Base-by-base conservation (phyloP, 306 rosid species). In the Quercus dentata region DNA sequence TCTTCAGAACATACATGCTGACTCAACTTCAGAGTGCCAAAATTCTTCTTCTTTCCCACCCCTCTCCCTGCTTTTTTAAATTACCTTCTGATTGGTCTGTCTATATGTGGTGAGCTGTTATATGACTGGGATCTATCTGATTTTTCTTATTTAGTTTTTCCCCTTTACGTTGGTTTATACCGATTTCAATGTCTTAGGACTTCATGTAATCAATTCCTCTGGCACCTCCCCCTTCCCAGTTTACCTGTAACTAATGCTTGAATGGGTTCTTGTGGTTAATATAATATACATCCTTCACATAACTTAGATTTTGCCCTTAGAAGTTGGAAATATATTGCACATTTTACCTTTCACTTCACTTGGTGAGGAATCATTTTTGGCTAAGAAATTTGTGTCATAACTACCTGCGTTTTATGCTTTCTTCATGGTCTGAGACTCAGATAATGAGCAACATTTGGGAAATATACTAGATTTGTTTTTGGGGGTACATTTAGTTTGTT, bases 11-110 rank as follows among this genome's bases (percentile, higher is more conserved):
- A 52, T 57, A 46, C 78, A 13, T 23, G 18, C 44, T 68, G 71
- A 62, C 68, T 82, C 67, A 65, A 35, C 15, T 76, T 58, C 38
- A 69, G 76, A 41, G 12, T 11, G 38, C 73, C 74, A 12, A 65
- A 52, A 2, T 49, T 49, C 54, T 49, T 49, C 54, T 12, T 49
- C 65, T 63, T 55, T 55, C 5, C 5, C 54, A 12, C 17, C 54
- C 54, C 54, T 2, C 54, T 13, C 17, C 54, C 54, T 13, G 1
- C 4, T 3, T 25, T 0, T 23, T 63, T 27, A 12, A 25, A 11
- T 3, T 12, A 20, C 11, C 23, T 62, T 69, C 49, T 31, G 3
- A 30, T 56, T 68, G 61, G 52, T 46, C 62, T 33, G 67, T 54
- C 21, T 71, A 14, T n/a, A 19, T 27, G 46, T 54, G 35, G 15